phyloP scores from a whole-genome alignment of 202 grass and related monocot species.

The Carex arenaria region DNA sequence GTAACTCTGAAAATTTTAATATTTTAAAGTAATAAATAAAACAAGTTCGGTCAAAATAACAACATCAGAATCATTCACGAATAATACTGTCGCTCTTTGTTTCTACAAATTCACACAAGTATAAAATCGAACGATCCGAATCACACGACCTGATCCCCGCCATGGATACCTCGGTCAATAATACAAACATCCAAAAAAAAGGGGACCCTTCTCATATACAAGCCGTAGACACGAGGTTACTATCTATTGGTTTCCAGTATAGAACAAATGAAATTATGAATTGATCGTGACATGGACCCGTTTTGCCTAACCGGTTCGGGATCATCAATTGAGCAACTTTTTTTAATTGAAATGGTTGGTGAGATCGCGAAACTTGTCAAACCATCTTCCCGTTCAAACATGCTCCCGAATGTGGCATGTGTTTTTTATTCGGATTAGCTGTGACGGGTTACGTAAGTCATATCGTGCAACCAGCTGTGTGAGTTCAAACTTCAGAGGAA shows the following conservation, averaged over 20 bases:
- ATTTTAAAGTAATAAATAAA: no score
- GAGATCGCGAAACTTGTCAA: slow-evolving; percentile 9
- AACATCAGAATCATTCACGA: no score
- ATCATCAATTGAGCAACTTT: neutral
- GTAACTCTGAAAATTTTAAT: no score
- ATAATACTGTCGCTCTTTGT: no score
- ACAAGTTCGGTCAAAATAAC: no score
- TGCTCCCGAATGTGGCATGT: neutral
- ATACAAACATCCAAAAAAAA: no score
- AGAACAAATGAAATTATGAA: neutral
- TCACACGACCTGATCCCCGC: no score
- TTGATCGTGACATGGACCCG: neutral
- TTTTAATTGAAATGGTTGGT: slow-evolving; percentile 14
- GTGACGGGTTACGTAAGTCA: neutral
- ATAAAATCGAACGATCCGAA: no score
- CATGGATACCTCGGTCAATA: no score
- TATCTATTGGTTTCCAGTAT: neutral
- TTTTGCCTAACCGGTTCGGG: neutral
- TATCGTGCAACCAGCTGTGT: neutral
- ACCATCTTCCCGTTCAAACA: neutral
- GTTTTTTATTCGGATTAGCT: neutral
- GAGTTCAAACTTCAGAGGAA: neutral
- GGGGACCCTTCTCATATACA: neutral
- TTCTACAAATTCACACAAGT: no score
- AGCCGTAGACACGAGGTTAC: neutral